Conservation (phyloP, 139 green algal genomes). For the Chlorella vulgaris region DNA sequence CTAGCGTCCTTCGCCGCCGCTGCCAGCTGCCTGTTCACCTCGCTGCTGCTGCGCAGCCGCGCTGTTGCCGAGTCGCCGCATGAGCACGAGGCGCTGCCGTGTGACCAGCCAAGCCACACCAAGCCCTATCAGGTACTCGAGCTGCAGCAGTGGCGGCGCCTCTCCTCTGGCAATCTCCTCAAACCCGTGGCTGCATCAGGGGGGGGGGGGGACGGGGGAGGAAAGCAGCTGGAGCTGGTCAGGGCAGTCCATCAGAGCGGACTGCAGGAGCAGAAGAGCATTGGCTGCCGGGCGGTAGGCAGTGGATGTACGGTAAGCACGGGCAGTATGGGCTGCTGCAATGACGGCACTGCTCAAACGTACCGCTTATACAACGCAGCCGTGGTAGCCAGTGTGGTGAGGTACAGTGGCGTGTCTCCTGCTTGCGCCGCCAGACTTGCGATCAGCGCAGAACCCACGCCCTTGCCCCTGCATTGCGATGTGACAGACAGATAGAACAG, state of each 20-base stretch:
- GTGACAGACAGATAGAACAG: too few relatives aligned
- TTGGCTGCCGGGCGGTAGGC: too few relatives aligned
- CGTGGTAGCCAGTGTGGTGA: background rate
- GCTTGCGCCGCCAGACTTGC: background rate
- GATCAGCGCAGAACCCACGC: slow-evolving; percentile 5
- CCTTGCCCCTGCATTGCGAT: background rate
- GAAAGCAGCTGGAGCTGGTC: background rate
- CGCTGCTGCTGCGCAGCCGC: background rate
- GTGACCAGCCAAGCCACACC: slow-evolving; percentile 2
- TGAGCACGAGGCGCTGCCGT: slow-evolving; percentile 6
- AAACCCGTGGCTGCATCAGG: background rate
- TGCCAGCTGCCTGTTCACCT: background rate
- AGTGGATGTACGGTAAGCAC: background rate
- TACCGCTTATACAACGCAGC: slow-evolving; percentile 7
- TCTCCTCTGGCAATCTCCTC: background rate
- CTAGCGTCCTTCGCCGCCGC: background rate
- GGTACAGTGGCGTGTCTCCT: background rate
- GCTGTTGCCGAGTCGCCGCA: background rate
- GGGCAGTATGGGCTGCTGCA: background rate
- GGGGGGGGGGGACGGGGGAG: background rate
- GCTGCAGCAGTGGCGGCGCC: background rate
- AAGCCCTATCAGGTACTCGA: background rate
- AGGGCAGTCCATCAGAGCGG: background rate
- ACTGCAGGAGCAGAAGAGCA: background rate
- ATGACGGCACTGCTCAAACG: background rate